Evolutionary conservation across 129 eudicot genomes (phyloP).

Genomic region (Deinandra increscens): DNA sequence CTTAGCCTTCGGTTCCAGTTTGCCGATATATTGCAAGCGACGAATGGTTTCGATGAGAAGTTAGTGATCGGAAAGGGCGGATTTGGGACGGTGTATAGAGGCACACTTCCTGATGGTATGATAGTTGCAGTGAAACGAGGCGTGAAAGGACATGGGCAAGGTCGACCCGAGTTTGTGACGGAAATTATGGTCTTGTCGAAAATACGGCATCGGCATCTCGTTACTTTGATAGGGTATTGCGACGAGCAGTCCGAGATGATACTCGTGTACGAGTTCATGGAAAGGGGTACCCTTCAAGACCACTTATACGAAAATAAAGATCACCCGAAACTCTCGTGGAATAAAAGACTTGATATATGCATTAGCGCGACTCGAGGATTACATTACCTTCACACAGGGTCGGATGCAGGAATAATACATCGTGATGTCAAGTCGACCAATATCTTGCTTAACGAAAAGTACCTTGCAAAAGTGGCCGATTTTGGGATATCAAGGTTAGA

Average conservation of each 20-base stretch:
- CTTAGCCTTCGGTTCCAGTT: constrained; percentile 48
- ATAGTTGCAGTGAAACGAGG: constrained; percentile 64
- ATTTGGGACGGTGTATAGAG: constrained; percentile 68
- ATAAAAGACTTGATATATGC: constrained; percentile 56
- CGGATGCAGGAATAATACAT: constrained; percentile 53
- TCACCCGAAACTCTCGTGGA: constrained; percentile 44
- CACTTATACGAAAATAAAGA: constrained; percentile 42
- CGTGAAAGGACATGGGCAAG: constrained; percentile 53
- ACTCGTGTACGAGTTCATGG: constrained; percentile 70
- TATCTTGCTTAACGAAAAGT: constrained; percentile 54
- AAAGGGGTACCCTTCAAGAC: constrained; percentile 61
- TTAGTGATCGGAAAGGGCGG: constrained; percentile 66
- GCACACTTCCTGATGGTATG: constrained; percentile 41
- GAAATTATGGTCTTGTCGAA: constrained; percentile 55
- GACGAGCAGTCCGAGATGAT: constrained; percentile 62
- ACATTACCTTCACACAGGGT: constrained; percentile 62
- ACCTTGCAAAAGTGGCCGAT: constrained; percentile 60
- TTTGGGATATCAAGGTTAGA: constrained; percentile 54
- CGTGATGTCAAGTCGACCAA: constrained; percentile 77
- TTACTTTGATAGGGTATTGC: constrained; percentile 65
- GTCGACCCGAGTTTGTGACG: constrained; percentile 54
- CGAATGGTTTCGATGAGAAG: constrained; percentile 43
- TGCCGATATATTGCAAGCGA: constrained; percentile 42
- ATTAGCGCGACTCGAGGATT: constrained; percentile 61
- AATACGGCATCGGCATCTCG: constrained; percentile 58